Percentiles rank a stretch among this genome's conserved stretches.
These are phyloP conservation scores for Claviceps spartinae DNA, from an alignment of 2,329 filamentous ascomycete species.

Conservation along the genomic window DNA sequence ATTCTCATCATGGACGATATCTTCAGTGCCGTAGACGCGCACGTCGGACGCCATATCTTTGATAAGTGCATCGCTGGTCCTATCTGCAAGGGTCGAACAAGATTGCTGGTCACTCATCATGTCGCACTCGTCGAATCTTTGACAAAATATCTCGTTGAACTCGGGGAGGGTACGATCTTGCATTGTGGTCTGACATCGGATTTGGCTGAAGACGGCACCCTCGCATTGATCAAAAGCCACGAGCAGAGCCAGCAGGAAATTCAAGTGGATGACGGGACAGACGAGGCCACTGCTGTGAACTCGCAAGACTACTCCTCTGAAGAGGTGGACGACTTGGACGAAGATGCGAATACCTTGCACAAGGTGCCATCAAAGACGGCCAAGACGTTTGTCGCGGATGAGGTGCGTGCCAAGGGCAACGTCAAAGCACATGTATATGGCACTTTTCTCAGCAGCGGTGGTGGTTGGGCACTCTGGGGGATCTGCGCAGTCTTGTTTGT, in stretches of 20 bases:
- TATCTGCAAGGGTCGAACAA: constrained; percentile 53
- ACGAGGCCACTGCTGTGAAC: constrained; percentile 35
- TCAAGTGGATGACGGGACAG: constrained; percentile 32
- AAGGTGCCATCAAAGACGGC: constrained; percentile 39
- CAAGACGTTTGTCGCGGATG: constrained; percentile 65
- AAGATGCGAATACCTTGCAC: constrained; percentile 25
- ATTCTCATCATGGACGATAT: constrained; percentile 73
- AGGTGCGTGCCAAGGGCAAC: constrained; percentile 55
- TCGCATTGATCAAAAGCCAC: constrained; percentile 44
- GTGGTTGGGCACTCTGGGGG: constrained; percentile 47
- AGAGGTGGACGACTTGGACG: constrained; percentile 26
- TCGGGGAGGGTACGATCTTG: constrained; percentile 54
- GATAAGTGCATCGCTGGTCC: constrained; percentile 62
- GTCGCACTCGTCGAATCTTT: constrained; percentile 56
- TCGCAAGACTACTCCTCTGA: constrained; percentile 34
- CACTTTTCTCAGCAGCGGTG: constrained; percentile 53
- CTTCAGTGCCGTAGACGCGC: constrained; percentile 70
- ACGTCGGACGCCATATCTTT: constrained; percentile 67
- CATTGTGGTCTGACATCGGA: constrained; percentile 53
- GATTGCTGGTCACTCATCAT: constrained; percentile 72
- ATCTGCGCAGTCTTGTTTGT: constrained; percentile 40
- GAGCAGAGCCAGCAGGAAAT: constrained; percentile 33
- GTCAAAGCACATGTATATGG: constrained; percentile 55
- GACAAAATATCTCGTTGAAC: constrained; percentile 60
- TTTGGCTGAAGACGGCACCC: constrained; percentile 40